Conservation (phyloP, 495 filamentous ascomycete genomes). For the Tuber aestivum region DNA sequence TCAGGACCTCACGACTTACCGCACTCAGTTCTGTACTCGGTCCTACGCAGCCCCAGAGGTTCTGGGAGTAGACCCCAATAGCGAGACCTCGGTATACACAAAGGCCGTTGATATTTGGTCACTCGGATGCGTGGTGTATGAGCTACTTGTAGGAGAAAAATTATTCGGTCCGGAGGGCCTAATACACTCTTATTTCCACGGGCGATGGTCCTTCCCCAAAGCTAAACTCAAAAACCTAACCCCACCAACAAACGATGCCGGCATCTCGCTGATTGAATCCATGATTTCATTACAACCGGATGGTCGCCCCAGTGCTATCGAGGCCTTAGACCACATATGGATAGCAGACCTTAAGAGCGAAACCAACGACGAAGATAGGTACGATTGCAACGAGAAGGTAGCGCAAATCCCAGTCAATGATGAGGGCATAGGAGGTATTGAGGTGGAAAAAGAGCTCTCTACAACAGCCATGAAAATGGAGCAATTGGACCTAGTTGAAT, state of each 20-base stretch:
- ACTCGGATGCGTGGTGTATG: conserved; percentile 21
- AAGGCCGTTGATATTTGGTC: conserved; percentile 25
- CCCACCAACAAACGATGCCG: neutral
- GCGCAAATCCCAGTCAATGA: too few relatives aligned
- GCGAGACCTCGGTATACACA: conserved; percentile 15
- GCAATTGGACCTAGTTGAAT: too few relatives aligned
- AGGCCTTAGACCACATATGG: neutral
- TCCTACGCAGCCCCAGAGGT: conserved; percentile 23
- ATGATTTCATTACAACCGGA: neutral
- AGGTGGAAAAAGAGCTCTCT: too few relatives aligned
- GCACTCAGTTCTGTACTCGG: conserved; percentile 8
- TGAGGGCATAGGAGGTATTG: too few relatives aligned
- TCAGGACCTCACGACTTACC: conserved; percentile 1
- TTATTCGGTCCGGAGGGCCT: neutral
- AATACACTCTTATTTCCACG: neutral
- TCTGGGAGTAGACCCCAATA: conserved; percentile 5
- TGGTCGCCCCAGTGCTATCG: neutral
- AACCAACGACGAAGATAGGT: neutral
- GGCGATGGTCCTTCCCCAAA: neutral
- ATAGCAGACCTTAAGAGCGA: neutral
- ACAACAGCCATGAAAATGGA: too few relatives aligned
- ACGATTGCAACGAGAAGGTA: too few relatives aligned
- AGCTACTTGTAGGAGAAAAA: neutral
- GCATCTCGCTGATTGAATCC: neutral
- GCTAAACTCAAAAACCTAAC: neutral